Conservation (phyloP, 164 flowering plant genomes). For the Macadamia integrifolia region DNA sequence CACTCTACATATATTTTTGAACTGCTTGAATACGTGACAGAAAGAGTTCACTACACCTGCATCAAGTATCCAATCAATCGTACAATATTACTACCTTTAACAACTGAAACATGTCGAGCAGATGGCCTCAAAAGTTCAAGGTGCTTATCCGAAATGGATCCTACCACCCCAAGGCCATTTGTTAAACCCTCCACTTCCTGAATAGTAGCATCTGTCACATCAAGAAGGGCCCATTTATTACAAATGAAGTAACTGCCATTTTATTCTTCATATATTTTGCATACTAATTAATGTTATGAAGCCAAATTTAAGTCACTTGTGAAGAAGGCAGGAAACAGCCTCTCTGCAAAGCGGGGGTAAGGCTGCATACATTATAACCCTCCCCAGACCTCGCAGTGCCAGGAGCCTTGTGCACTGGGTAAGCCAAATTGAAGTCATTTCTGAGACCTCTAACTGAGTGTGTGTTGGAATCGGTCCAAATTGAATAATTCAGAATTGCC, state of each 20-base stretch:
- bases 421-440: no score
- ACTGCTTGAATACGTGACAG: background rate
- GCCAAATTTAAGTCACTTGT: no score
- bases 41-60: background rate
- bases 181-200: conserved; percentile 39
- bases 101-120: conserved; percentile 50
- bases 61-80: background rate
- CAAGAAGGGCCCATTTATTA: conserved; percentile 23
- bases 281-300: background rate
- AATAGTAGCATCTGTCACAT: conserved; percentile 37
- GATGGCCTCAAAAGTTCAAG: conserved; percentile 67
- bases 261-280: conserved; percentile 3
- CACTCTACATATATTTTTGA: background rate
- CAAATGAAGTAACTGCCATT: conserved; percentile 1
- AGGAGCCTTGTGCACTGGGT: no score
- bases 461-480: background rate
- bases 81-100: conserved; percentile 45
- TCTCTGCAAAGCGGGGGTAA: no score
- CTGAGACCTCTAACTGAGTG: no score
- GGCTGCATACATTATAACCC: no score
- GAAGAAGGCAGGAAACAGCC: no score
- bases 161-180: conserved; percentile 49
- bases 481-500: background rate
- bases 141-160: conserved; percentile 53
- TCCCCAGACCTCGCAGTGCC: no score